Base-by-base conservation (phyloP, 1,284 basidiomycete species). In the Cryptococcus maquisensis region DNA sequence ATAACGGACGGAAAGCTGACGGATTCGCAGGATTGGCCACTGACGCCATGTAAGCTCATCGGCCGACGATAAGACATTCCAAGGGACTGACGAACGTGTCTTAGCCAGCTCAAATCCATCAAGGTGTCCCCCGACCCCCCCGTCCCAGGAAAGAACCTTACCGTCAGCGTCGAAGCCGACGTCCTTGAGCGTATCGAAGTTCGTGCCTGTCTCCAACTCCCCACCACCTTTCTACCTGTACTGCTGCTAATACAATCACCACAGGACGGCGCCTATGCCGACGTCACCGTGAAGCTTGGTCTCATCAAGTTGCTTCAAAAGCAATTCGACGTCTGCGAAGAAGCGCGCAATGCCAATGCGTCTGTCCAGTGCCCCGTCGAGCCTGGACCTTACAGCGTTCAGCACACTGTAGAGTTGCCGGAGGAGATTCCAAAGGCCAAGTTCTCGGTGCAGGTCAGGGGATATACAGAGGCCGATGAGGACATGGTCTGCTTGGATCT, bases 351-450 rank as follows among this genome's bases (percentile, higher is more conserved):
- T 35, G 63, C 64, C 52, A 73, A 73, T 49, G 72, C 71, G 5
- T 62, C 66, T 15, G 64, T 73, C 43, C 72, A 74, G 57, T 73
- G 72, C 59, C 72, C 71, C 2, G 85, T 96, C 24, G 61, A 86
- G 54, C 72, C 80, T 45, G 91, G 89, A 4, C 56, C 78, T 0
- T 86, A 96, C 73, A 77, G 69, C 10, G 84, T 96, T 45, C 76
- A 77, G 10, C 90, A 96, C 67, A 89, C 84, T 0, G 90, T 95
- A 49, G 79, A 81, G 9, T 79, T 96, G 13, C 93, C 93, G 12
- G 87, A 81, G 65, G 90, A 96, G 78, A 93, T 97, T 53, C 93
- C 93, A 2, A 81, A 79, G 74, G 95, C 91, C 76, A 95, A 91
- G 74, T 97, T 97, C 78, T 76, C 67, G 8, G 84, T 98, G 51